Base-by-base conservation (phyloP, 257 asterid genomes). In the Solanum habrochaites region DNA sequence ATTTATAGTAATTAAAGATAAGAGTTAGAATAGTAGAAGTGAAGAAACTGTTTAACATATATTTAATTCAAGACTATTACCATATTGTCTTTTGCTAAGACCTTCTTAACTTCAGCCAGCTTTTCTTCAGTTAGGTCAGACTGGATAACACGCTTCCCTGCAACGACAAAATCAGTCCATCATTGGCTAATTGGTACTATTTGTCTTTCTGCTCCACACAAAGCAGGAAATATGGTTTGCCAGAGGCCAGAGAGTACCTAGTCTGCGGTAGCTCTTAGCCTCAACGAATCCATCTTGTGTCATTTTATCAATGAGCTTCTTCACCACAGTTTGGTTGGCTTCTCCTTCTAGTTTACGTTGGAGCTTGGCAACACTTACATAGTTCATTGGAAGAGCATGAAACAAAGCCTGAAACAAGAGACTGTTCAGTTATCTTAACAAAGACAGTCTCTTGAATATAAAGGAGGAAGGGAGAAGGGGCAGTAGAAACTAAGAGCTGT, bases 131-230 rank as follows among this genome's bases (percentile, higher is more conserved):
- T 91, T 52, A 93, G 89, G 83, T 95, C 98, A 25, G 99, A 94
- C 90, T 94, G 98, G 88, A 95, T 92, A 88, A 97, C 98, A 21
- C 96, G 95, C 94, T 95, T 97, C 88, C 99, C 99, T 97, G 92
- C 25, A 80, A 88, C 42, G 87, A 64, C 7, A 88, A n/a, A 85
- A 83, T 6, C 35, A 42, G 37, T n/a, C 58, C 35, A 42, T 40
- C 58, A 12, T 74, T 74, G 29, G 49, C 18, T 37, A 40, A 40
- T 47, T 6, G 82, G 56, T 56, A 56, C 64, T 56, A 56, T 56
- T 40, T 23, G 32, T 74, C 82, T 40, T 74, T 12, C 83, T 75
- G 35, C 35, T 75, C 83, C 60, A n/a, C 42, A 42, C 23, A 75
- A 40, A 75, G 83, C 23, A 42, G 83, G 60, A n/a, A 42, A 75